A percentile compares a stretch with the other conserved stretches of the same genome.
Conservation (phyloP, 192 early-diverging fungal species). For the Backusella circina region DNA sequence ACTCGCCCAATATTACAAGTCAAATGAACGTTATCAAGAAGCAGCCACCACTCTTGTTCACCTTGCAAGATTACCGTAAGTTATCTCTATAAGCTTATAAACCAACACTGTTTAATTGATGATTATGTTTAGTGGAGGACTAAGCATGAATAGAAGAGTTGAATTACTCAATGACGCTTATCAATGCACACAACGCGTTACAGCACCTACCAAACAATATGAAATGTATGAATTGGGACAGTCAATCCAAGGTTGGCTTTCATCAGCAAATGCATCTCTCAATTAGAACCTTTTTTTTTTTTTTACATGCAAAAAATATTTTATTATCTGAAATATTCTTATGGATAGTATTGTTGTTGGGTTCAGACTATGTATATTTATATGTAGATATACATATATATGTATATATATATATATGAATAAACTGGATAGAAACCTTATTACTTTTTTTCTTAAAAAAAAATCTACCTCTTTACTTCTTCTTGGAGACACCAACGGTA, state of each 20-base stretch:
- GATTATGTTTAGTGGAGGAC: not conserved
- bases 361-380: not conserved
- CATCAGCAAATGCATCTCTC: too few species aligned
- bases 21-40: not conserved
- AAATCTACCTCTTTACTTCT: too few species aligned
- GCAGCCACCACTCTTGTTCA: not conserved
- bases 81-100: not conserved
- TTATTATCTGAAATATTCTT: not conserved
- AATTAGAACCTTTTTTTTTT: not conserved
- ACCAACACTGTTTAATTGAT: not conserved
- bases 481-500: constrained; percentile 98
- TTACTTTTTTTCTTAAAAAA: too few species aligned
- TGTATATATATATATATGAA: not conserved
- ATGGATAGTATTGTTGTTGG: not conserved
- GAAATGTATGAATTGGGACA: not conserved
- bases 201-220: constrained; percentile 1
- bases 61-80: not conserved
- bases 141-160: not conserved
- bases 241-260: not conserved
- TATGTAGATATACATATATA: not conserved
- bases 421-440: not conserved
- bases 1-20: not conserved
- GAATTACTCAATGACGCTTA: not conserved
- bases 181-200: not conserved
- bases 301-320: not conserved